Base-by-base conservation (phyloP, 345 rosid species). In the Citrus glauca region DNA sequence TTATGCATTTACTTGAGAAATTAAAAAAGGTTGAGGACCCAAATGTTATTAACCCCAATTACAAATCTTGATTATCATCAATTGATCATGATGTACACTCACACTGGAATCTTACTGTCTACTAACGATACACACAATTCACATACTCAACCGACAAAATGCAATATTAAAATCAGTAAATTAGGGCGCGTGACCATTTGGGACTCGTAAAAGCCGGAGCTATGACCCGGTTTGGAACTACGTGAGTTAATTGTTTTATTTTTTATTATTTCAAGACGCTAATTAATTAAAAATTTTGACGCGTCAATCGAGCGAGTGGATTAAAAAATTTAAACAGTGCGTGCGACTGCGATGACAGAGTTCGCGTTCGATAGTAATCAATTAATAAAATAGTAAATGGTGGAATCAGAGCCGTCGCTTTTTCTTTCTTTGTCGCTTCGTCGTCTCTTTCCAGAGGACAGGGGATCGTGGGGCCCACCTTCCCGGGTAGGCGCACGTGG, bases 321-420 rank as follows among this genome's bases (percentile, higher is more conserved):
- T 1, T 14, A 72, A 61, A 38, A 24, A 22, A 20, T 13, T 13
- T 5, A 28, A 1, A 5, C 2, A 28, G 17, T 14, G 32, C 37
- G 38, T 4, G 72, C 42, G 17, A 50, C 9, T 53, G 37, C 60
- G 74, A 42, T 10, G 48, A 42, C 48, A 42, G 48, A 20, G 42
- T 37, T 56, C 5, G 2, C 5, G 17, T 3, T 45, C 14, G 3
- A 42, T 42, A 10, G 7, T 0, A 42, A 42, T 3, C 50, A 45
- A 17, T 33, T n/a, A 57, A 57, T 27, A 38, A 38, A 37, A 35
- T 25, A 65, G 10, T 72, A 79, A 77, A 76, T 61, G 71, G 73
- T 61, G 77, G 85, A 83, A 85, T 82, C 80, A 80, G 80, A 80
- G 77, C 86, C 84, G 82, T 85, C 61, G 76, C 78, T 69, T 78